Percentiles rank a stretch among this genome's conserved stretches.
These are phyloP conservation scores for Cryphonectria nitschkei DNA, from an alignment of 2,329 filamentous ascomycete species.

Conservation along the genomic window DNA sequence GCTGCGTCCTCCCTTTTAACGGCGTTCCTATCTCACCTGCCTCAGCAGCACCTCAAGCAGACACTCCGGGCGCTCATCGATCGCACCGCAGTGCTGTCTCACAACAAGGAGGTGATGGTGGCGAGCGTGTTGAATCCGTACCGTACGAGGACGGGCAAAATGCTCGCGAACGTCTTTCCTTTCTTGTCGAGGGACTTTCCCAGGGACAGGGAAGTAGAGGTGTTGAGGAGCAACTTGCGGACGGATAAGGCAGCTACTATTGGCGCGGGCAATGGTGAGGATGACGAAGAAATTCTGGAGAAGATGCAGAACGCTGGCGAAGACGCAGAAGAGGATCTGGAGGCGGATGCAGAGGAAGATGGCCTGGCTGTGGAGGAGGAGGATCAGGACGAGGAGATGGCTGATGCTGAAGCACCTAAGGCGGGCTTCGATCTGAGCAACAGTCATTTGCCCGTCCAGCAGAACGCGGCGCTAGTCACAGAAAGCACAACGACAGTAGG, in stretches of 20 bases:
- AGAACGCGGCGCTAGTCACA: conserved; percentile 13
- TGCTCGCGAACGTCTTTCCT: conserved; percentile 76
- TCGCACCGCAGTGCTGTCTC: conserved; percentile 74
- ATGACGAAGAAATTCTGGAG: conserved; percentile 39
- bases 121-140: conserved; percentile 82
- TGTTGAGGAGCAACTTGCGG: conserved; percentile 65
- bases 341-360: conserved; percentile 42
- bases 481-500: background rate
- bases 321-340: conserved; percentile 43
- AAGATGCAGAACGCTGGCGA: conserved; percentile 32
- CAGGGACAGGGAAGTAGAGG: conserved; percentile 68
- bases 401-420: conserved; percentile 23
- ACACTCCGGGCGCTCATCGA: conserved; percentile 77
- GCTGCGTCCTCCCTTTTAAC: conserved; percentile 68
- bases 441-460: background rate
- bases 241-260: conserved; percentile 36
- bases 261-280: conserved; percentile 49
- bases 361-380: conserved; percentile 36
- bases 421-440: conserved; percentile 22
- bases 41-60: conserved; percentile 69
- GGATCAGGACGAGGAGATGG: conserved; percentile 33
- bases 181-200: conserved; percentile 72
- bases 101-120: conserved; percentile 73
- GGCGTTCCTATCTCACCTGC: conserved; percentile 63
- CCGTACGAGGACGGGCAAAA: conserved; percentile 63